Evolutionary conservation across 352 stramenopile species (phyloP).

Genomic region (Globisporangium ultimum): DNA sequence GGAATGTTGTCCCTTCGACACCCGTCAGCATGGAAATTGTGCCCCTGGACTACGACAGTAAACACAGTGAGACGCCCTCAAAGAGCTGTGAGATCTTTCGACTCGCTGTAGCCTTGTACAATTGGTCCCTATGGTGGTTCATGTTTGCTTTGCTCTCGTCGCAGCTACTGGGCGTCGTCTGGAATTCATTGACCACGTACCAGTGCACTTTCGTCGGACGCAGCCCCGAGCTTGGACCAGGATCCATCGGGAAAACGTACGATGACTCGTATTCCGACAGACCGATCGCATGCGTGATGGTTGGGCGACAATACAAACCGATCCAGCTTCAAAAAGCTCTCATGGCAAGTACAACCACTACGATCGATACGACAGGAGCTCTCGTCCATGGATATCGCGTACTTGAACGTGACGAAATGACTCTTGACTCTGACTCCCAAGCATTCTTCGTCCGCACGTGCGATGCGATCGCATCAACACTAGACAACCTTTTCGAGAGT

Average conservation of each 20-base stretch:
- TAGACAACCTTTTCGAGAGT: conserved; percentile 25
- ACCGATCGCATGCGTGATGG: conserved; percentile 5
- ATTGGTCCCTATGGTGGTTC: conserved; percentile 15
- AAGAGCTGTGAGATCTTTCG: too few species aligned
- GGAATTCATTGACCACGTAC: conserved; percentile 13
- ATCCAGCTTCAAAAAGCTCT: conserved; percentile 9
- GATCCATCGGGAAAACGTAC: neutral
- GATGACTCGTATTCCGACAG: conserved; percentile 14
- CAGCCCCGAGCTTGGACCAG: conserved; percentile 2
- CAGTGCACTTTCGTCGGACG: neutral
- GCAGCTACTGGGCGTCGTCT: conserved; percentile 14
- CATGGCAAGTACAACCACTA: neutral
- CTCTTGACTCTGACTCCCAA: neutral
- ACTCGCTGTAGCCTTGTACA: conserved; percentile 5
- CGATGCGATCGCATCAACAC: conserved; percentile 18
- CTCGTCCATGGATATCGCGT: conserved; percentile 14
- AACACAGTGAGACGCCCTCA: too few species aligned
- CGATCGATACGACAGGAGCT: conserved; percentile 11
- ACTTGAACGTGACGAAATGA: conserved; percentile 8
- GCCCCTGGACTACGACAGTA: too few species aligned
- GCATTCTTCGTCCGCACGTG: conserved; percentile 12
- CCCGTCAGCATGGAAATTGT: too few species aligned
- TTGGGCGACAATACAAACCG: conserved; percentile 16
- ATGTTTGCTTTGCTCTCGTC: conserved; percentile 11
- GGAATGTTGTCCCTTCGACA: too few species aligned